Percentiles rank a stretch among this genome's conserved stretches.
phyloP scores from a whole-genome alignment of 495 filamentous ascomycete species.

The Aspergillus homomorphus region DNA sequence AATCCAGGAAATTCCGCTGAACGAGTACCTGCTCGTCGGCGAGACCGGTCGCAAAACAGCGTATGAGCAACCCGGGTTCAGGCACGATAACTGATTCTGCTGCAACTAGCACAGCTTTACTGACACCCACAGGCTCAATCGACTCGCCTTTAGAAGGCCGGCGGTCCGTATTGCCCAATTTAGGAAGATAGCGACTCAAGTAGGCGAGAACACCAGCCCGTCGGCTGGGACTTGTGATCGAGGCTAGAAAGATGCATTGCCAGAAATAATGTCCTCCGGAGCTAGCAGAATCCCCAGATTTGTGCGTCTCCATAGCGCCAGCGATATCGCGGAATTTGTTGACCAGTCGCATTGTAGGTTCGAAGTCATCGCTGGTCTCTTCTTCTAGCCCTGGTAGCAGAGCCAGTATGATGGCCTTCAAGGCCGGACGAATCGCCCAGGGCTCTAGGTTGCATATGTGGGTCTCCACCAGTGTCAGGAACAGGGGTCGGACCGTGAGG shows the following conservation, averaged over 20 bases:
- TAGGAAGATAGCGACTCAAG: conserved; percentile 74
- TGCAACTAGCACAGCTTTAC: conserved; percentile 37
- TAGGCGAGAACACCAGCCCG: conserved; percentile 85
- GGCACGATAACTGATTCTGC: conserved; percentile 81
- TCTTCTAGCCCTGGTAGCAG: conserved; percentile 91
- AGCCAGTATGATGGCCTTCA: conserved; percentile 83
- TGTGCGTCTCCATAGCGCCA: conserved; percentile 43
- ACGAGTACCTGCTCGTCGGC: conserved; percentile 85
- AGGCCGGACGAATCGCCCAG: conserved; percentile 70
- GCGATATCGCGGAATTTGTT: conserved; percentile 73
- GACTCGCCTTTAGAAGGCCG: conserved; percentile 31
- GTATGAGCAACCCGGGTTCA: conserved; percentile 84
- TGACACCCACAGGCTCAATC: conserved; percentile 21
- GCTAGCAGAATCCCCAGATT: conserved; percentile 47
- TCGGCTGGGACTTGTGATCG: conserved; percentile 81
- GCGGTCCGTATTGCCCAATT: conserved; percentile 50
- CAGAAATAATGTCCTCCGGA: conserved; percentile 86
- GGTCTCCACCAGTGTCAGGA: conserved; percentile 77
- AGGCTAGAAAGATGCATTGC: conserved; percentile 94
- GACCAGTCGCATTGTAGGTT: conserved; percentile 73
- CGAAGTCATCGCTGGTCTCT: conserved; percentile 95
- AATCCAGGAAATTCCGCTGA: conserved; percentile 88
- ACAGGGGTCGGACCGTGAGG: conserved; percentile 77
- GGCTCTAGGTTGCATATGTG: conserved; percentile 70
- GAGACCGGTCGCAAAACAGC: conserved; percentile 89